Evolutionary conservation across 2,329 filamentous ascomycete genomes (phyloP).

Genomic region (Monosporascus cannonballus): DNA sequence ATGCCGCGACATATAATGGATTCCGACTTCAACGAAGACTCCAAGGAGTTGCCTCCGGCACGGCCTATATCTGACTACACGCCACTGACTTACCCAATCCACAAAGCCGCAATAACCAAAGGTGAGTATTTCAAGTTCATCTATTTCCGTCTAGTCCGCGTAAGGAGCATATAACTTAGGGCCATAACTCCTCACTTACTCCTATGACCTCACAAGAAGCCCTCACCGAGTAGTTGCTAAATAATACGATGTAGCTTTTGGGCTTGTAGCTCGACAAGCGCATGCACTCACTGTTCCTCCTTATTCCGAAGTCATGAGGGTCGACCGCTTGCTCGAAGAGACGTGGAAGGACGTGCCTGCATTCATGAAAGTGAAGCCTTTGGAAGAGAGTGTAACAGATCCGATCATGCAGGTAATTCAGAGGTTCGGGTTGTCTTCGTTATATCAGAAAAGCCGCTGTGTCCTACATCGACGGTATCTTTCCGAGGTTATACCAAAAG

Average conservation of each 20-base stretch:
- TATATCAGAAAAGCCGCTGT: conserved; percentile 50
- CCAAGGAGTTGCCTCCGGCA: conserved; percentile 46
- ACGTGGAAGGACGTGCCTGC: conserved; percentile 39
- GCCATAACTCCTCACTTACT: too few relatives aligned
- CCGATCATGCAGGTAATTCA: conserved; percentile 42
- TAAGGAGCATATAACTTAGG: too few relatives aligned
- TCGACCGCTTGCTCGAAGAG: conserved; percentile 40
- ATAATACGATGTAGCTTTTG: conserved; percentile 29
- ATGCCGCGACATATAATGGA: conserved; percentile 59
- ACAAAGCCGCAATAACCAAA: conserved; percentile 41
- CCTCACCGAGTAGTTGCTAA: too few relatives aligned
- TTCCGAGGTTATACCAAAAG: conserved; percentile 32
- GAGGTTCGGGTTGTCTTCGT: conserved; percentile 43
- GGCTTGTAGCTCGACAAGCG: conserved; percentile 42
- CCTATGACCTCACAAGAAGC: too few relatives aligned
- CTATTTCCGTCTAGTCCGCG: background rate
- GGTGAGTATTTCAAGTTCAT: conserved; percentile 3
- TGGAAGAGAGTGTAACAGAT: conserved; percentile 45
- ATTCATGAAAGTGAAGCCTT: conserved; percentile 41
- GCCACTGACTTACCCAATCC: conserved; percentile 47
- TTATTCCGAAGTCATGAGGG: conserved; percentile 42
- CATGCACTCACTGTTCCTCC: conserved; percentile 41
- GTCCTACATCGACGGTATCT: conserved; percentile 51
- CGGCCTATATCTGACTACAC: conserved; percentile 56
- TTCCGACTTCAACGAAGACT: conserved; percentile 56